phyloP scores from a whole-genome alignment of 768 basidiomycete species.

The Lactifluus subvellereus region DNA sequence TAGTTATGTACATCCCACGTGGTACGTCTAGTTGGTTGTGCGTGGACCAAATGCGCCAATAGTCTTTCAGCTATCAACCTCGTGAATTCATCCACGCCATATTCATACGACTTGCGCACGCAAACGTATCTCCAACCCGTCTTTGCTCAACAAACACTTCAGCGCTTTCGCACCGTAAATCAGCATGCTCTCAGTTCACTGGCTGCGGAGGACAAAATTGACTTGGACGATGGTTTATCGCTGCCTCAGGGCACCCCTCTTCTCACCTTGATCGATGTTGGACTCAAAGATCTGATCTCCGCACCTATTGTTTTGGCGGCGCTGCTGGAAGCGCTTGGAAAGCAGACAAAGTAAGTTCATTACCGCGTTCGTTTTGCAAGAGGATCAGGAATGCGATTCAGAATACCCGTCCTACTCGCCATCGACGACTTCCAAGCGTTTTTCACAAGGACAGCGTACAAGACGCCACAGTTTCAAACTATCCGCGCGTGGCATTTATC shows the following conservation, averaged over 20 bases:
- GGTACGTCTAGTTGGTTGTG: slow-evolving; percentile 37
- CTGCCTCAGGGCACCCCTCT: slow-evolving; percentile 47
- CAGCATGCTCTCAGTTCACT: slow-evolving; percentile 38
- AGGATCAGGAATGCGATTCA: slow-evolving; percentile 29
- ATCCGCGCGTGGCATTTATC: slow-evolving; percentile 77
- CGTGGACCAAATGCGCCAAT: background rate
- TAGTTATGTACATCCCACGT: slow-evolving; percentile 81
- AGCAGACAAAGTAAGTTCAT: slow-evolving; percentile 55
- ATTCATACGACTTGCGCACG: slow-evolving; percentile 69
- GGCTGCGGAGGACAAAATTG: slow-evolving; percentile 36
- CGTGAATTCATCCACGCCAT: slow-evolving; percentile 69
- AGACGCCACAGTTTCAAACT: slow-evolving; percentile 60
- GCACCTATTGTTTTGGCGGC: slow-evolving; percentile 54
- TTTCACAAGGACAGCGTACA: slow-evolving; percentile 63
- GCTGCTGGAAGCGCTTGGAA: slow-evolving; percentile 54
- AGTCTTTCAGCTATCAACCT: slow-evolving; percentile 42
- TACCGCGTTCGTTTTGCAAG: background rate
- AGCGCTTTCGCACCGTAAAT: slow-evolving; percentile 60
- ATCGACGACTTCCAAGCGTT: slow-evolving; percentile 86
- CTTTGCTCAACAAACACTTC: slow-evolving; percentile 57
- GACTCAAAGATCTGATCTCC: slow-evolving; percentile 44
- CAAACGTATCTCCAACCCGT: slow-evolving; percentile 71
- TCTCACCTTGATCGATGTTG: slow-evolving; percentile 51
- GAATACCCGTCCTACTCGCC: slow-evolving; percentile 74
- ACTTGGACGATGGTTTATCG: slow-evolving; percentile 42